Evolutionary conservation across 2,329 filamentous ascomycete species (phyloP), one percentile per base, ranked within the genome.

Genomic region (Eutypella sp.): DNA sequence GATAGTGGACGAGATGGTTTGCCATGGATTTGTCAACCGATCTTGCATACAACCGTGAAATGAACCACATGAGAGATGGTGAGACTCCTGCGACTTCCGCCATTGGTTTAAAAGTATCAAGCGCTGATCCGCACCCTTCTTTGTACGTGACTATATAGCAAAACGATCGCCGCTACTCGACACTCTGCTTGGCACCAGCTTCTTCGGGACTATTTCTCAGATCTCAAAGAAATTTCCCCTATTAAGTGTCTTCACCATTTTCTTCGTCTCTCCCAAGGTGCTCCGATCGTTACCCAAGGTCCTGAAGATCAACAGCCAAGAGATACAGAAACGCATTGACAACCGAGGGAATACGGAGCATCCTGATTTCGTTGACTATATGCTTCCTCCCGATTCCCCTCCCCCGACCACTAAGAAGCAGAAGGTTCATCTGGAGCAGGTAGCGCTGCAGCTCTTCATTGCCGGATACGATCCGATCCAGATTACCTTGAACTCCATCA

Each of bases 331-430:
- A 23, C 51, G 54, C 4, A 54, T 57, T 10, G 48, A 53, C 13
- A 47, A 42, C 10, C 46, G 47, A 7, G 55, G 47, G 5, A 48
- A 47, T 18, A 52, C 50, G 9, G 34, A 42, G 29, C 55, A 59
- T 27, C 43, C 43, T 3, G 55, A 56, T 41, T 57, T 50, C n/a
- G 34, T 56, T 19, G 55, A 59, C 10, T 45, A 52, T 23, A 46
- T 54, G 33, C 19, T 55, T 4, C 49, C 53, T 1, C 18, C 40
- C 8, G 41, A 48, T 15, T 36, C 27, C 3, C 42, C 49, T 6
- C 20, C 34, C 1, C 46, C 52, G 4, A 45, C 20, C 2, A 45
- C 37, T 23, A 49, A 48, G 38, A 49, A 54, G 23, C 29, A 53
- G 25, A 48, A 52, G 18, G 22, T 43, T 15, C 50, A 54, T 23